phyloP scores from a whole-genome alignment of 768 basidiomycete species.

The Strobilomyces dryophilus region DNA sequence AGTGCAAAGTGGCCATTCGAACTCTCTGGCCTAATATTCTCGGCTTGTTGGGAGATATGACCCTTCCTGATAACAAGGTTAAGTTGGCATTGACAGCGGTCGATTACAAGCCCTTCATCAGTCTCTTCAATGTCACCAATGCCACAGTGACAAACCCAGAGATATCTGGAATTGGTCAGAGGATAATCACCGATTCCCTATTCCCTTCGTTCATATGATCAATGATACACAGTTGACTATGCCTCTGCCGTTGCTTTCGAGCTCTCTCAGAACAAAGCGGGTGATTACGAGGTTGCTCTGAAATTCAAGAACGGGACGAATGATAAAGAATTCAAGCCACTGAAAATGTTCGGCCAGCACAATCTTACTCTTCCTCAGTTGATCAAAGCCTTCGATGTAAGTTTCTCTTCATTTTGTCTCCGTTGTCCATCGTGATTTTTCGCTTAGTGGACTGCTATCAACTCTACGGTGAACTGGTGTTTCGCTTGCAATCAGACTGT shows the following conservation, averaged over 20 bases:
- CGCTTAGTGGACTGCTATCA: constrained; percentile 24
- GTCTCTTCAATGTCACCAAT: constrained; percentile 76
- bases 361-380: constrained; percentile 19
- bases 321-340: constrained; percentile 47
- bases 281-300: constrained; percentile 70
- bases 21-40: constrained; percentile 72
- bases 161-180: constrained; percentile 57
- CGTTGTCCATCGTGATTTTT: not conserved
- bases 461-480: constrained; percentile 17
- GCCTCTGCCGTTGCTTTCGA: constrained; percentile 55
- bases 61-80: constrained; percentile 67
- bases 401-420: not conserved
- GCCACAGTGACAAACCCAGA: constrained; percentile 51
- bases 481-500: constrained; percentile 31
- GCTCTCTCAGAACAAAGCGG: constrained; percentile 55
- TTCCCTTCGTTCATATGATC: not conserved
- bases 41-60: constrained; percentile 68
- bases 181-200: not conserved
- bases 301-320: constrained; percentile 77
- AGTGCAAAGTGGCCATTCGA: constrained; percentile 65
- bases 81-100: constrained; percentile 73
- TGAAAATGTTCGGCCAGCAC: constrained; percentile 60
- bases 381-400: constrained; percentile 18
- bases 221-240: constrained; percentile 55
- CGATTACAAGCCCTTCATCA: constrained; percentile 88